Percentiles rank a stretch among this genome's conserved stretches.
Conservation (phyloP, 78 protist species). For the Thecamonas trahens region DNA sequence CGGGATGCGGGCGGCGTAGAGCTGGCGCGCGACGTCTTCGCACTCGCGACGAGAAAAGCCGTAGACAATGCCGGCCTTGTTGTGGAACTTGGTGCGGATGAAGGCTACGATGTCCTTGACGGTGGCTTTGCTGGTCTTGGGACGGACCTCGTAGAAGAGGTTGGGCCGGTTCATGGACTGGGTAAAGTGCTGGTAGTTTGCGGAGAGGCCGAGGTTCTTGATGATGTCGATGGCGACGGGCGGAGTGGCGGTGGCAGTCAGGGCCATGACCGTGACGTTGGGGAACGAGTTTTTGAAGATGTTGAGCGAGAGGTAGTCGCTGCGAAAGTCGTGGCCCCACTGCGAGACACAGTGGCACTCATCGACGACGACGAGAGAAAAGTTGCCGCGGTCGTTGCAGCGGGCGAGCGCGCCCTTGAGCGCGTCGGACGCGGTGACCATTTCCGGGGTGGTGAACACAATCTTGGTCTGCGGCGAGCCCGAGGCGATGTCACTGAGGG, state of each 20-base stretch:
- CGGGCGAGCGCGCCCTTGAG: not conserved
- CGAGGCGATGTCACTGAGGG: not conserved
- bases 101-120: constrained; percentile 33
- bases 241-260: constrained; percentile 17
- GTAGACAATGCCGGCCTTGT: constrained; percentile 87
- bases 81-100: constrained; percentile 9
- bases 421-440: not conserved
- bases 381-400: not conserved
- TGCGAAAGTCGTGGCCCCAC: constrained; percentile 98
- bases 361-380: constrained; percentile 77
- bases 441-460: constrained; percentile 75
- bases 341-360: constrained; percentile 96
- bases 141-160: constrained; percentile 44
- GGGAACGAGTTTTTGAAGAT: constrained; percentile 29
- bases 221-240: constrained; percentile 2
- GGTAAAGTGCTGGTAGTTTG: not conserved
- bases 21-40: constrained; percentile 52
- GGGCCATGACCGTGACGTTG: constrained; percentile 1
- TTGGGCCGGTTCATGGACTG: constrained; percentile 86
- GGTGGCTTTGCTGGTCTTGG: constrained; percentile 20
- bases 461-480: constrained; percentile 15
- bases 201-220: not conserved
- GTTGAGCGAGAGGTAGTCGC: constrained; percentile 58
- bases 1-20: constrained; percentile 35
- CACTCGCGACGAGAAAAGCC: constrained; percentile 74